phyloP scores from a whole-genome alignment of 441 rosid species.

The Syzygium malaccense region DNA sequence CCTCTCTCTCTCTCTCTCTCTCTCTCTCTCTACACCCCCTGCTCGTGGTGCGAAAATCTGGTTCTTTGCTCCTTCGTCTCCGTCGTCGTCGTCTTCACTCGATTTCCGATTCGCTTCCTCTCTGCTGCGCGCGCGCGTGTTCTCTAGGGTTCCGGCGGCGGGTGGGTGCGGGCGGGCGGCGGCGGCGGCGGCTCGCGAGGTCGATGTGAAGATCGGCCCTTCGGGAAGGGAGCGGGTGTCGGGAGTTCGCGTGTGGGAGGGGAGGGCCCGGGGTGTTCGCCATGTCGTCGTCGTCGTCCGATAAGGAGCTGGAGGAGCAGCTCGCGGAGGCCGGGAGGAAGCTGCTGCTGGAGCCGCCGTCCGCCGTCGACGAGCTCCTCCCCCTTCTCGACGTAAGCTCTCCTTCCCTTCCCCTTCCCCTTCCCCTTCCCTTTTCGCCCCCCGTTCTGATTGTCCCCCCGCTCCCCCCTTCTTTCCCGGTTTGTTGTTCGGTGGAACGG shows the following conservation, averaged over 20 bases:
- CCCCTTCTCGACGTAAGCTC: slow-evolving; percentile 79
- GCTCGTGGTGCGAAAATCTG: slow-evolving; percentile 2
- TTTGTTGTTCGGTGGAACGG: neutral
- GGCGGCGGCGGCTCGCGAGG: neutral
- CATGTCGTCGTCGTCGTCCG: slow-evolving; percentile 40
- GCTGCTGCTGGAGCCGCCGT: slow-evolving; percentile 68
- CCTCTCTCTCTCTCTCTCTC: neutral
- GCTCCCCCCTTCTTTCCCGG: neutral
- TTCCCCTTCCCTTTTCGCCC: neutral
- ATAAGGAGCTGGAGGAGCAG: slow-evolving; percentile 65
- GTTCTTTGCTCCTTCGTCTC: neutral
- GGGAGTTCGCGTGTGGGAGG: neutral
- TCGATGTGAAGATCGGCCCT: neutral
- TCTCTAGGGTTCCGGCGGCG: slow-evolving; percentile 15
- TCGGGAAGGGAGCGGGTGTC: neutral
- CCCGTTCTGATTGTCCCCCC: neutral
- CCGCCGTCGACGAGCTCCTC: slow-evolving; percentile 69
- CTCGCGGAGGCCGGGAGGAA: slow-evolving; percentile 64
- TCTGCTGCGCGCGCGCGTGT: neutral
- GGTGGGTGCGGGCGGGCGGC: slow-evolving; percentile 6
- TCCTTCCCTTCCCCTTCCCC: neutral
- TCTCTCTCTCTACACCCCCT: too few relatives aligned
- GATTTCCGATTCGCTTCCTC: neutral
- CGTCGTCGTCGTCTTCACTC: neutral
- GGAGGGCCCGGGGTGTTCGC: slow-evolving; percentile 20